phyloP scores from a whole-genome alignment of 805 yeast species.

The Ogataea salicorniae region DNA sequence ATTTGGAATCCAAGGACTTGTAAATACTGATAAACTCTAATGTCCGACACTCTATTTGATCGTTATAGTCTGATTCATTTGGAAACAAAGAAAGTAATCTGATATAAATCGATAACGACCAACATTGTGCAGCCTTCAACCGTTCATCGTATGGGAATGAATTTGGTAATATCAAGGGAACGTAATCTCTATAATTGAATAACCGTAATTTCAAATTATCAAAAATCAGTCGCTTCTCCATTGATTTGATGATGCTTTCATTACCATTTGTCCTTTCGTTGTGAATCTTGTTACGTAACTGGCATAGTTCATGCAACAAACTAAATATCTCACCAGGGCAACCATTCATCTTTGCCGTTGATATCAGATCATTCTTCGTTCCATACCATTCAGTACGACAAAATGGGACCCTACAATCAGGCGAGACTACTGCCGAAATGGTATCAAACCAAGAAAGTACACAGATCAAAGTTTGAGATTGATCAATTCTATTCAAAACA shows the following conservation, averaged over 20 bases:
- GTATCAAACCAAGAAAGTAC: slow-evolving; percentile 61
- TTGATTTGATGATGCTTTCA: slow-evolving; percentile 1
- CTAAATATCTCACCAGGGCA: slow-evolving; percentile 55
- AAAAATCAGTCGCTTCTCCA: slow-evolving; percentile 7
- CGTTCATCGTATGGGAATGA: slow-evolving; percentile 34
- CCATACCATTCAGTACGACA: slow-evolving; percentile 54
- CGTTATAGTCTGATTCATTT: slow-evolving; percentile 14
- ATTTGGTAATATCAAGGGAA: slow-evolving; percentile 23
- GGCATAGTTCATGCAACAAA: slow-evolving; percentile 41
- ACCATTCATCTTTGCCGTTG: slow-evolving; percentile 52
- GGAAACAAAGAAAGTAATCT: slow-evolving; percentile 25
- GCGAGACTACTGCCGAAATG: slow-evolving; percentile 48
- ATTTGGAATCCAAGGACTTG: slow-evolving; percentile 37
- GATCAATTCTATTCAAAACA: slow-evolving; percentile 42
- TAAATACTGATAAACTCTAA: slow-evolving; percentile 46
- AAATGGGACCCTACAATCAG: slow-evolving; percentile 51
- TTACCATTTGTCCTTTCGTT: background rate
- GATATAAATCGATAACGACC: slow-evolving; percentile 40
- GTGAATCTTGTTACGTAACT: slow-evolving; percentile 22
- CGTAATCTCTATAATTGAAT: slow-evolving; percentile 45
- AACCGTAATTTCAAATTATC: slow-evolving; percentile 32
- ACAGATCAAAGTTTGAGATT: slow-evolving; percentile 42
- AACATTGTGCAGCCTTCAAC: slow-evolving; percentile 50
- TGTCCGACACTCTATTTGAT: slow-evolving; percentile 29
- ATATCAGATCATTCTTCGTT: slow-evolving; percentile 33